A percentile compares a stretch with the other conserved stretches of the same genome.
Evolutionary conservation across 331 rosid genomes (phyloP).

Genomic region (Prunus yedoensis): DNA sequence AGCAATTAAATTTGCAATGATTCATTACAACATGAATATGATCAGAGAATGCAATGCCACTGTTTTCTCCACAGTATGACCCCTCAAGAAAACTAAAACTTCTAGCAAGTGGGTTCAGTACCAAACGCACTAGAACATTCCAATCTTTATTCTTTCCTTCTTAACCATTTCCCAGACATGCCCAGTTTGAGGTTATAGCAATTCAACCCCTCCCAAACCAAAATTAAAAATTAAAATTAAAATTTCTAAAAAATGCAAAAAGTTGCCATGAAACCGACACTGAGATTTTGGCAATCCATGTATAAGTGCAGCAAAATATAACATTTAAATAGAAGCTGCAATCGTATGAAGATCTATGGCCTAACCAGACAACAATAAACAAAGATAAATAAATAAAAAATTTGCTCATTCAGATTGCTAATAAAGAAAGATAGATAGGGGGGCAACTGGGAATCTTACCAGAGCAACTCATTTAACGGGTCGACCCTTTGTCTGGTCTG

Average conservation of each 20-base stretch:
- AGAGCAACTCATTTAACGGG: slow-evolving; percentile 13
- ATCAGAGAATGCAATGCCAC: slow-evolving; percentile 1
- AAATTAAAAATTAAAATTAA: background rate
- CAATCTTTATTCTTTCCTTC: background rate
- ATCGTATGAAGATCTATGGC: slow-evolving; percentile 24
- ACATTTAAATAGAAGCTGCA: background rate
- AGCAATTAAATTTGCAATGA: background rate
- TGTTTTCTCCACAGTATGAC: background rate
- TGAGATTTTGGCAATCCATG: background rate
- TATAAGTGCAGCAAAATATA: background rate
- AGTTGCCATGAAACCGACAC: background rate
- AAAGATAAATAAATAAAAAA: slow-evolving; percentile 7
- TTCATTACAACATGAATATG: background rate
- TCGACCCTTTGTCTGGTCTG: slow-evolving; percentile 11
- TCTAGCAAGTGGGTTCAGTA: background rate
- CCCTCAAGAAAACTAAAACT: background rate
- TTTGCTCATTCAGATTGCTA: slow-evolving; percentile 5
- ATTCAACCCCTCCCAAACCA: background rate
- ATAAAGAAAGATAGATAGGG: slow-evolving; percentile 3
- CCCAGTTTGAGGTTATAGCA: background rate
- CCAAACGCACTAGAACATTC: slow-evolving; percentile 1
- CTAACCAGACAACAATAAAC: slow-evolving; percentile 16
- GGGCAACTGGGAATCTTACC: slow-evolving; percentile 21
- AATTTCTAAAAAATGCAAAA: background rate
- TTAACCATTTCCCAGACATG: background rate